These are phyloP conservation scores for Aureobasidium mangrovei DNA, from an alignment of 2,329 filamentous ascomycete genomes.

Conservation along the genomic window DNA sequence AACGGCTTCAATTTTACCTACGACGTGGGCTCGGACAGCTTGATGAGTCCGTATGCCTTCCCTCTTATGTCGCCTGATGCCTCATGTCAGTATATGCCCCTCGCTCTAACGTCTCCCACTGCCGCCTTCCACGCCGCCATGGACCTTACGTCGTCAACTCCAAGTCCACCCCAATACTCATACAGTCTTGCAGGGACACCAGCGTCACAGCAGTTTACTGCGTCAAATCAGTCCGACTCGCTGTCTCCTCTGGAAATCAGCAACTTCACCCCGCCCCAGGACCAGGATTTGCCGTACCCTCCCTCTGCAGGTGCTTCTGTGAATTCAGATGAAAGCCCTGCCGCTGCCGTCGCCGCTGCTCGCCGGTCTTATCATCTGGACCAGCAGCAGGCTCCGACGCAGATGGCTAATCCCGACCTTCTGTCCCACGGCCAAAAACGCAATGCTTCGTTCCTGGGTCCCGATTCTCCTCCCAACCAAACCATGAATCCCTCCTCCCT, in stretches of 20 bases:
- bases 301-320: not conserved
- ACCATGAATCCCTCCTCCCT: not conserved
- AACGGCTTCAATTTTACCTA: slow-evolving; percentile 8
- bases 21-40: slow-evolving; percentile 9
- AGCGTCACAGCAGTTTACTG: slow-evolving; percentile 7
- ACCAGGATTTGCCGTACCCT: slow-evolving; percentile 2
- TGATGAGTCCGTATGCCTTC: slow-evolving; percentile 11
- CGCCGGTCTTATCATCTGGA: not conserved
- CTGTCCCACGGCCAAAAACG: slow-evolving; percentile 3
- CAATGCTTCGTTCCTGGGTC: slow-evolving; percentile 1
- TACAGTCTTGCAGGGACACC: slow-evolving; percentile 13
- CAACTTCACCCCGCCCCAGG: slow-evolving; percentile 5
- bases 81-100: slow-evolving; percentile 10
- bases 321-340: not conserved
- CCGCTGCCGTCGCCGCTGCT: not conserved
- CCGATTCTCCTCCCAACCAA: not conserved
- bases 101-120: not conserved
- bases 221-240: slow-evolving; percentile 7
- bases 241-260: slow-evolving; percentile 6
- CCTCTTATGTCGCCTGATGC: slow-evolving; percentile 14
- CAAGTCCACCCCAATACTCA: slow-evolving; percentile 12
- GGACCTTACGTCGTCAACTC: not conserved
- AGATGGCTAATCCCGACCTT: not conserved
- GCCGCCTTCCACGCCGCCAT: not conserved
- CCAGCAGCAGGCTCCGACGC: not conserved